Conservation (phyloP, 2,329 filamentous ascomycete genomes). For the Akanthomyces muscarius region DNA sequence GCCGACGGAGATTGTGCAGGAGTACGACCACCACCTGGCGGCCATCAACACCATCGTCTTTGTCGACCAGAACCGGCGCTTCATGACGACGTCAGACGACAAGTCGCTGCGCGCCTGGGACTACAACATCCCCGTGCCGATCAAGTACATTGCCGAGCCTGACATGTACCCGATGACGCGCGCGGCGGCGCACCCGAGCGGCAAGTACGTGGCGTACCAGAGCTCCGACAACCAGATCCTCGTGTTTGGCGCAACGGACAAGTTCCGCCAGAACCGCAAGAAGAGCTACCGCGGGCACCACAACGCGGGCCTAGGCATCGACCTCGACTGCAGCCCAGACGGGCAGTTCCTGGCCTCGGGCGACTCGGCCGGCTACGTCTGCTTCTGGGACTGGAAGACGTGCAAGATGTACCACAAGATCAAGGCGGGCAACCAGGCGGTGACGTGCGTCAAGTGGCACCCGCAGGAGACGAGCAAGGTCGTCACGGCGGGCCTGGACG, state of each 20-base stretch:
- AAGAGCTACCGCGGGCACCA: slow-evolving; percentile 96
- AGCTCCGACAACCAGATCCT: slow-evolving; percentile 94
- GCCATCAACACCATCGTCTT: slow-evolving; percentile 97
- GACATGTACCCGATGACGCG: slow-evolving; percentile 97
- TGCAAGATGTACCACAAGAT: slow-evolving; percentile 99
- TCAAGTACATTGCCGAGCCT: slow-evolving; percentile 96
- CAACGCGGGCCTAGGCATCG: slow-evolving; percentile 88
- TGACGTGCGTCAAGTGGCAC: slow-evolving; percentile 91
- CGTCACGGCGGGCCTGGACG: slow-evolving; percentile 83
- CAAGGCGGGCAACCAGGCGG: slow-evolving; percentile 72
- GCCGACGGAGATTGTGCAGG: slow-evolving; percentile 76
- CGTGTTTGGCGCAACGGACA: slow-evolving; percentile 90
- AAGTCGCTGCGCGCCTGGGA: slow-evolving; percentile 96
- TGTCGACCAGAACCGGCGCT: slow-evolving; percentile 87
- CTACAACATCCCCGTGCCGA: slow-evolving; percentile 95
- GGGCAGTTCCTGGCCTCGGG: slow-evolving; percentile 86
- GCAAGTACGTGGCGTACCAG: slow-evolving; percentile 94
- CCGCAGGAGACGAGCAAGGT: slow-evolving; percentile 97
- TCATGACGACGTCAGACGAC: slow-evolving; percentile 97
- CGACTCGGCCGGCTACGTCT: slow-evolving; percentile 83
- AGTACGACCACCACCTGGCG: slow-evolving; percentile 98
- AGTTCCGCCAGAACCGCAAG: slow-evolving; percentile 95
- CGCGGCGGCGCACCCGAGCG: slow-evolving; percentile 76
- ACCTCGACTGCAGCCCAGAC: slow-evolving; percentile 82
- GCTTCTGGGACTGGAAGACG: slow-evolving; percentile 99